Conservation (phyloP, 2,329 filamentous ascomycete species). For the Fusarium falciforme region DNA sequence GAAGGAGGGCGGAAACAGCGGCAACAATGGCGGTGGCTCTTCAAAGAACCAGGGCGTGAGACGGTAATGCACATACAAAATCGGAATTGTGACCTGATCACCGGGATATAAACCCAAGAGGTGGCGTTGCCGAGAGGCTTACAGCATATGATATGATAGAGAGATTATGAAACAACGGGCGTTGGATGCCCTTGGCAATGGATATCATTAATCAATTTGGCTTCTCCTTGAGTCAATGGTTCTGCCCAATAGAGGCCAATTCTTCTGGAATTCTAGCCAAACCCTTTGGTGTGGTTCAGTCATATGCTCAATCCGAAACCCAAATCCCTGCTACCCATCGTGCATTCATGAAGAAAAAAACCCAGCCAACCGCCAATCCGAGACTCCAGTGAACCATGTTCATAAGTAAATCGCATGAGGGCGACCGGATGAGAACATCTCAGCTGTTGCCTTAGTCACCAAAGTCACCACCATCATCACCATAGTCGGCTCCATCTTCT, state of each 20-base stretch:
- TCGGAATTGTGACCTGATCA: not conserved
- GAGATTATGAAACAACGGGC: constrained; percentile 3
- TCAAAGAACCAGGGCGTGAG: constrained; percentile 57
- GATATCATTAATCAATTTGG: constrained; percentile 5
- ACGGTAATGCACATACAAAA: constrained; percentile 39
- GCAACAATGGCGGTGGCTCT: constrained; percentile 24
- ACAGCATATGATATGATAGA: not conserved
- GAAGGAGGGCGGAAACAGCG: constrained; percentile 51
- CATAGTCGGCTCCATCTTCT: constrained; percentile 49
- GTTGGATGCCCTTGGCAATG: constrained; percentile 5
- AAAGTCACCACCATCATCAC: constrained; percentile 38
- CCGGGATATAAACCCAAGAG: not conserved
- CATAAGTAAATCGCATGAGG: constrained; percentile 1
- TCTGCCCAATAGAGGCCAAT: not conserved
- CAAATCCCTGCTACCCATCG: constrained; percentile 1
- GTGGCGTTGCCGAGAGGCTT: not conserved
- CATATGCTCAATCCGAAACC: not conserved
- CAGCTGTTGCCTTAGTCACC: constrained; percentile 14
- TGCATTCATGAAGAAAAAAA: constrained; percentile 17
- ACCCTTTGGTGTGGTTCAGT: not conserved
- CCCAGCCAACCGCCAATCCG: not conserved
- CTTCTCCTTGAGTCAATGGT: not conserved
- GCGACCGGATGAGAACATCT: not conserved
- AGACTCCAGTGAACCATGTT: constrained; percentile 14
- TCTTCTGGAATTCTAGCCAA: not conserved